Evolutionary conservation across 1,139 yeast genomes (phyloP), one percentile per base, ranked within the genome.

Genomic region (Lodderomyces metapsilosis): DNA sequence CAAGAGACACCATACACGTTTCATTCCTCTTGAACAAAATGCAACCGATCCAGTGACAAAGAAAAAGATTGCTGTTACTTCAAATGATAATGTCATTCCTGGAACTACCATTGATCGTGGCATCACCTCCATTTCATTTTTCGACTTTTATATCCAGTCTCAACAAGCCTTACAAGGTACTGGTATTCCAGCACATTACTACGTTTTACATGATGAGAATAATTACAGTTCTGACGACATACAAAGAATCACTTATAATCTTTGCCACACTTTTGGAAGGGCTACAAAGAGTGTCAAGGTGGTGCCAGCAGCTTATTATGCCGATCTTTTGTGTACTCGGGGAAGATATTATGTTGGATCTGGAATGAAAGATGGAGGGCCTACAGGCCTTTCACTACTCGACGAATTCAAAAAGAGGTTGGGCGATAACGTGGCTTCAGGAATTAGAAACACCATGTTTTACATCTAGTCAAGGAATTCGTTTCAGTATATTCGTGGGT

Each of bases 141-240:
- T 47, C 36, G 51, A 47, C 37, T 47, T 47, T 27, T 47, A 46
- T 16, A 42, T 46, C 28, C 51, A 48, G 39, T 48, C 50, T 20
- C 51, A 48, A 37, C 51, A 48, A 36, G 45, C 51, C 3, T 41
- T 48, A 17, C 48, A 48, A 40, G 50, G 51, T 7, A 42, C 48
- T 25, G 51, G 50, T 39, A 42, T 48, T 21, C 50, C 50, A 16
- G 51, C 48, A n/a, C 51, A 46, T 43, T 48, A 46, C 34, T 48
- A 44, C 33, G 48, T 48, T 22, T 44, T 48, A 16, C 50, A 48
- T 32, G 50, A 46, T 43, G 51, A 46, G 38, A 48, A 48, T 24
- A 38, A 36, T 23, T 46, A 46, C 30, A 38, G 41, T 2, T 40
- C 50, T 1, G 43, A 48, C 38, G 42, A 44, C 15, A 46, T 48